Base-by-base conservation (phyloP, 257 asterid species). In the Apocynum venetum region DNA sequence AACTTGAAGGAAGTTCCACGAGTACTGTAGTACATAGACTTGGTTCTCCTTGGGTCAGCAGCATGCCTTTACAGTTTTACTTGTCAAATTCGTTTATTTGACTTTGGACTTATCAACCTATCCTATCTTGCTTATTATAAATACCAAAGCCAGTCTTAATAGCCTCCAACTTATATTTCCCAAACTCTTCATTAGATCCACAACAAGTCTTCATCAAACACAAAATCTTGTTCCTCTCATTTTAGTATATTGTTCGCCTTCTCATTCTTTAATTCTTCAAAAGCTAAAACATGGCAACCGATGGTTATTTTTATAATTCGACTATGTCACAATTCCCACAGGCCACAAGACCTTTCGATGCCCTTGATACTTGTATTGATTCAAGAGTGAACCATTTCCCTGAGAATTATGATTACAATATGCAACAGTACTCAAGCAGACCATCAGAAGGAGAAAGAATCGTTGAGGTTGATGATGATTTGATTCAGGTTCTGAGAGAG, bases 391-490 rank as follows among this genome's bases (percentile, higher is more conserved):
- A 44, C 13, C 60, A 15, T 47, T 77, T 43, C 25, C 60, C 14
- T 14, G 77, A 57, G 61, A 51, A 49, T 40, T 25, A 13, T n/a
- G n/a, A 35, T 12, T 2, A 2, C 1, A 13, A 72, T 68, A 19
- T 20, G 57, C 44, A 55, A 0, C 43, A 15, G 4, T 49, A 65
- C 49, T 7, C 44, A 14, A 36, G 46, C 13, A 53, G 44, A 31
- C 0, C 35, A 6, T 13, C 12, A 15, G 75, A 49, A 44, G 56
- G 56, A 13, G 77, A 47, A 52, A 20, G 19, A 51, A 36, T 1
- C 8, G 19, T 8, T 19, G 72, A 46, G 0, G 64, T 66, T 1
- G 85, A 78, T 6, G 79, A 78, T 11, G 60, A 73, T 69, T 55
- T 64, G 2, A 15, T 4, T 11, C 63, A 74, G 20, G 49, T 49